phyloP scores from a whole-genome alignment of 768 basidiomycete genomes.

The Suillus variegatus region DNA sequence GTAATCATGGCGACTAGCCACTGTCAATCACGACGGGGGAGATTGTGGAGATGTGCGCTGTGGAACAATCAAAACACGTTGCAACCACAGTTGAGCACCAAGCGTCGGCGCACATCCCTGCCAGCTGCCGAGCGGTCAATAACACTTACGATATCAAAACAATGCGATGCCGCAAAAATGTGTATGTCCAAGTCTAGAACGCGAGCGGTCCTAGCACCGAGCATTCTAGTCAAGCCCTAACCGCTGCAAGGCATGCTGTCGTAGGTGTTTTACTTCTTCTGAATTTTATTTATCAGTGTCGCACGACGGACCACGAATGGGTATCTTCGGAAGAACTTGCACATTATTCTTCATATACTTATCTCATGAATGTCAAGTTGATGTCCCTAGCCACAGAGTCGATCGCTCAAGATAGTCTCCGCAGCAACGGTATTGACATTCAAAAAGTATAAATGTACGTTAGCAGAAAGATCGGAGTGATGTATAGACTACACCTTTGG shows the following conservation, averaged over 20 bases:
- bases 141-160: no score
- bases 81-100: background rate
- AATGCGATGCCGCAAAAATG: background rate
- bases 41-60: background rate
- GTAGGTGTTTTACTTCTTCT: background rate
- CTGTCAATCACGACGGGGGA: background rate
- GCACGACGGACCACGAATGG: conserved; percentile 19
- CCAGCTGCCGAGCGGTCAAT: background rate
- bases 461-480: background rate
- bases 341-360: background rate
- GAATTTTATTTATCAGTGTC: background rate
- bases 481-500: background rate
- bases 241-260: background rate
- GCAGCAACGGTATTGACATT: background rate
- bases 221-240: background rate
- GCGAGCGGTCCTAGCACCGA: background rate
- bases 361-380: background rate
- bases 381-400: background rate
- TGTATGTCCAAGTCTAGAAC: background rate
- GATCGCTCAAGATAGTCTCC: background rate
- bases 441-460: background rate
- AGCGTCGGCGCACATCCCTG: background rate
- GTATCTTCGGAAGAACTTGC: background rate
- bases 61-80: background rate
- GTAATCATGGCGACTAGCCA: background rate